phyloP scores from a whole-genome alignment of 805 yeast species.

The Spathaspora hagerdaliae region DNA sequence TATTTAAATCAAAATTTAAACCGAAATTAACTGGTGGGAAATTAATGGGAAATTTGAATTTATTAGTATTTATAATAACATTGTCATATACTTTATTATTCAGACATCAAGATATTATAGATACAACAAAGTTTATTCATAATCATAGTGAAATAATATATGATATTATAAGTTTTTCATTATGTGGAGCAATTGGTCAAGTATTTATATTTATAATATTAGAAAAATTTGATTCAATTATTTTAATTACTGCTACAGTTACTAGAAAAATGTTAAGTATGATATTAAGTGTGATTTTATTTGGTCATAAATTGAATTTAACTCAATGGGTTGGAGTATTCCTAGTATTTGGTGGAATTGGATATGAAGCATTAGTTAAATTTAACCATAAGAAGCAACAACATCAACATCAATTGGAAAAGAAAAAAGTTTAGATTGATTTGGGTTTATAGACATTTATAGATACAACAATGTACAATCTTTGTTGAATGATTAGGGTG shows the following conservation, averaged over 20 bases:
- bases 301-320: constrained; percentile 65
- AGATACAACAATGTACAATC: no score
- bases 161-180: constrained; percentile 64
- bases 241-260: constrained; percentile 88
- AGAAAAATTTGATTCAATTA: constrained; percentile 79
- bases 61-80: constrained; percentile 44
- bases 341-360: constrained; percentile 82
- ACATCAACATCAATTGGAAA: neutral
- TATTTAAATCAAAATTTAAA: constrained; percentile 43
- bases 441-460: no score
- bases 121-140: constrained; percentile 45
- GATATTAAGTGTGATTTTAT: constrained; percentile 81
- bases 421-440: constrained; percentile 7
- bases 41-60: constrained; percentile 69
- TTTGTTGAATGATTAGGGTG: no score
- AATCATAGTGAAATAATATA: constrained; percentile 50
- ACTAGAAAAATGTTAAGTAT: constrained; percentile 95
- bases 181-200: constrained; percentile 89
- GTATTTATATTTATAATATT: constrained; percentile 85
- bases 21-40: constrained; percentile 74
- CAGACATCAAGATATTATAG: constrained; percentile 44
- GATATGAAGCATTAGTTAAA: constrained; percentile 61
- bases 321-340: constrained; percentile 77
- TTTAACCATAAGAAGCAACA: no score
- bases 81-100: constrained; percentile 42